Evolutionary conservation across 108 stramenopile genomes (phyloP), one percentile per base, ranked within the genome.

Genomic region (Nitzschia sp.): DNA sequence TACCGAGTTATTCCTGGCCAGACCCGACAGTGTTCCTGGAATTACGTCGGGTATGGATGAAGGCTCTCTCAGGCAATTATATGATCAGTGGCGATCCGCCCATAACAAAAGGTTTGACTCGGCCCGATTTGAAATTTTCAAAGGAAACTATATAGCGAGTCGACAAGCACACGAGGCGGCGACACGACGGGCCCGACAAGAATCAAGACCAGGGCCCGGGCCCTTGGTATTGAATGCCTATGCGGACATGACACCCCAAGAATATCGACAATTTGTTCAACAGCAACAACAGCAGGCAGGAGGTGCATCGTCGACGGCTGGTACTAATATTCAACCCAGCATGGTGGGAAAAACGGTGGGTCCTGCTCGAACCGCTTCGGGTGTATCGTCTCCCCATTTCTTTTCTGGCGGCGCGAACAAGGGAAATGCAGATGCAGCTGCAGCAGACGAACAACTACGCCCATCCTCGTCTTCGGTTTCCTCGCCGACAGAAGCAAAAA

Each of bases 241-340:
- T 59, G 90, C 84, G 15, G 90, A 91, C 54, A 81, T 79, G 66
- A 85, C 87, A 1, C 80, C 80, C 62, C 80, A 76, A 29, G 90
- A 91, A 74, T 91, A 83, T 68, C 46, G 79, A 61, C 64, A 71
- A 35, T 24, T 34, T 21, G 28, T 54, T 4, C 8, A 51, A 51
- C 38, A 42, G 49, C 49, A 17, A 51, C 13, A 23, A 51, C 49
- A 23, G n/a, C 19, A 51, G n/a, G n/a, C 4, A 19, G 18, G n/a
- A 19, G 4, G 21, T 8, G 18, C 8, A 23, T 19, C 8, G 21
- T 19, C 4, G 17, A 21, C 49, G 6, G 18, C 13, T 4, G 17
- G n/a, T 8, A 5, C 49, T 4, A 51, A 51, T 51, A n/a, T n/a
- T n/a, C n/a, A n/a, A n/a, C n/a, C n/a, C n/a, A n/a, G n/a, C n/a